phyloP scores from a whole-genome alignment of 2,329 filamentous ascomycete species.

The Diaporthe citriasiana region DNA sequence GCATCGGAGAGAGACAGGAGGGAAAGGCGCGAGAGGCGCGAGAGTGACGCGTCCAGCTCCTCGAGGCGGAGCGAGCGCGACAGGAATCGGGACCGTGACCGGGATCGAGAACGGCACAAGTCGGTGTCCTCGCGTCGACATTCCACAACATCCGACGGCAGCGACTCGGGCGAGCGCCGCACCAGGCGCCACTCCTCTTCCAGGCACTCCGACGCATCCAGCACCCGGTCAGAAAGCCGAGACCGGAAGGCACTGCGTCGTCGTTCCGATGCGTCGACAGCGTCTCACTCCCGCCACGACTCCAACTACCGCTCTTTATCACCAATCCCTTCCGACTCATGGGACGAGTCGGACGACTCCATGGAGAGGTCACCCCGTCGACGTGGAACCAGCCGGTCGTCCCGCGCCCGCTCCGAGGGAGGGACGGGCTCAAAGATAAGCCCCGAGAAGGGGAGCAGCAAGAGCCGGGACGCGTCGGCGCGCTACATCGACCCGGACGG shows the following conservation, averaged over 20 bases:
- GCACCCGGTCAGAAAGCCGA: background rate
- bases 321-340: constrained; percentile 36
- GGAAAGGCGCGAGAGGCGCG: background rate
- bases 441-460: background rate
- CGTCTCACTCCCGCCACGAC: constrained; percentile 26
- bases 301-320: constrained; percentile 31
- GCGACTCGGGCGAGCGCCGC: background rate
- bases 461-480: constrained; percentile 20
- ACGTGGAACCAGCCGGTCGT: background rate
- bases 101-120: background rate
- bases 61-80: constrained; percentile 19
- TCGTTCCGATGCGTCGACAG: background rate
- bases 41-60: constrained; percentile 1
- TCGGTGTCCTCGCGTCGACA: background rate
- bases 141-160: background rate
- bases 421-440: background rate
- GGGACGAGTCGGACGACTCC: constrained; percentile 20
- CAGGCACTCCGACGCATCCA: background rate
- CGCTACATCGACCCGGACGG: constrained; percentile 34
- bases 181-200: constrained; percentile 4
- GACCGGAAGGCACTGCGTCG: background rate
- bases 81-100: background rate
- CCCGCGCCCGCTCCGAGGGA: background rate
- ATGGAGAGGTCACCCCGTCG: background rate
- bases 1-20: constrained; percentile 6